Evolutionary conservation across 2,329 filamentous ascomycete species (phyloP).

Genomic region (Orbilia blumenaviensis): DNA sequence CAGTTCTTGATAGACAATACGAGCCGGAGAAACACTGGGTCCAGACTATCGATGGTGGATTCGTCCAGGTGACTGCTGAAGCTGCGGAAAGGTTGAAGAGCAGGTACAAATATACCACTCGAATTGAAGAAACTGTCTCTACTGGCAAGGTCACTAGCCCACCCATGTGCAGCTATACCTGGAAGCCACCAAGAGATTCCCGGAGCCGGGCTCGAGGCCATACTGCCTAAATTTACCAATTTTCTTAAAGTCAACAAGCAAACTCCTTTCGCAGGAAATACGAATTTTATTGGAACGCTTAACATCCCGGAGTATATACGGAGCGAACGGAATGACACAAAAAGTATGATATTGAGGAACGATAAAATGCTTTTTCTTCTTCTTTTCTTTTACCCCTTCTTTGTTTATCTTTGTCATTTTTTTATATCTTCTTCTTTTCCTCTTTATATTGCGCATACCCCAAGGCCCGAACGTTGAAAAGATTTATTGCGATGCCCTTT

Average conservation of each 20-base stretch:
- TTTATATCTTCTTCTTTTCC: not conserved
- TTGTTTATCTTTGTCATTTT: not conserved
- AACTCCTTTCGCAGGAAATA: not conserved
- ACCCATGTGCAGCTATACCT: conserved; percentile 36
- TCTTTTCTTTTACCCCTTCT: not conserved
- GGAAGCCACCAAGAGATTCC: conserved; percentile 41
- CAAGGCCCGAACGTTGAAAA: not conserved
- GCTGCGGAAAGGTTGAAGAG: conserved; percentile 45
- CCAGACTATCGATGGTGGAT: conserved; percentile 42
- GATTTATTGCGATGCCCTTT: not conserved
- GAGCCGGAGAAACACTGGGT: conserved; percentile 48
- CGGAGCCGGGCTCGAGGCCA: conserved; percentile 36
- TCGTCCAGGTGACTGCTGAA: conserved; percentile 42
- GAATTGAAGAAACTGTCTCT: conserved; percentile 35
- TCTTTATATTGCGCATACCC: conserved; percentile 1
- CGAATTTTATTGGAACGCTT: conserved; percentile 5
- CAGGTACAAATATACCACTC: conserved; percentile 43
- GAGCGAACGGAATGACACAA: conserved; percentile 5
- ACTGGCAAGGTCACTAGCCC: conserved; percentile 12
- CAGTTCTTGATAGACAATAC: conserved; percentile 25
- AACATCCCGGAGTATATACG: conserved; percentile 8
- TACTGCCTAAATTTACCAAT: conserved; percentile 22
- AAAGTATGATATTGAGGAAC: conserved; percentile 12
- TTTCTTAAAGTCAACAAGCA: conserved; percentile 2
- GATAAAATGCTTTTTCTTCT: conserved; percentile 23